Evolutionary conservation across 2,329 filamentous ascomycete genomes (phyloP).

Genomic region (Cladobotryum protrusum): DNA sequence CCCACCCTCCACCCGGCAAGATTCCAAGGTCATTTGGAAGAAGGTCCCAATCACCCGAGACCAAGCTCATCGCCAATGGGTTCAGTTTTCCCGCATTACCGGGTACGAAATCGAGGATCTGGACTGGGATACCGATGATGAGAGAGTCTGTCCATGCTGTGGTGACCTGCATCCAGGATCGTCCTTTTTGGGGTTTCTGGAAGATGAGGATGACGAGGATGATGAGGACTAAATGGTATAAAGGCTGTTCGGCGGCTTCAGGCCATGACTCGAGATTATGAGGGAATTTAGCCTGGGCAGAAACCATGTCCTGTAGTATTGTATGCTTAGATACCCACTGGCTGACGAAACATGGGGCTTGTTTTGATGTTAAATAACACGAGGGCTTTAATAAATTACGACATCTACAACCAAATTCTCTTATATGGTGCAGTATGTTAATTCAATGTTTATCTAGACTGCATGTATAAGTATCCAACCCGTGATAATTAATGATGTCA

Average conservation of each 20-base stretch:
- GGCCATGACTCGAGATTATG: slow-evolving; percentile 8
- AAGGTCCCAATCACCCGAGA: slow-evolving; percentile 39
- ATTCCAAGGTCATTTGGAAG: slow-evolving; percentile 46
- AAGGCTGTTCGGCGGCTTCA: slow-evolving; percentile 8
- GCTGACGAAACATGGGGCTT: slow-evolving; percentile 4
- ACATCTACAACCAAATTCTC: too few species aligned
- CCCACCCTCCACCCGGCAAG: slow-evolving; percentile 35
- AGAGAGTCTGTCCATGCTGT: slow-evolving; percentile 34
- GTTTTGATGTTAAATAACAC: slow-evolving; percentile 2
- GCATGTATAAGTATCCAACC: too few species aligned
- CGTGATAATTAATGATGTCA: too few species aligned
- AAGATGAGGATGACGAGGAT: slow-evolving; percentile 20
- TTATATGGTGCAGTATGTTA: too few species aligned
- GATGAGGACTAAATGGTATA: slow-evolving; percentile 16
- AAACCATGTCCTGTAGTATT: slow-evolving; percentile 5
- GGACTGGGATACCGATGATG: slow-evolving; percentile 30
- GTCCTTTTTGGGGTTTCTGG: slow-evolving; percentile 27
- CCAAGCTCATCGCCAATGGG: slow-evolving; percentile 38
- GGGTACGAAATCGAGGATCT: slow-evolving; percentile 31
- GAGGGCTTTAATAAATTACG: neutral
- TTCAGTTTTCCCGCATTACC: slow-evolving; percentile 38
- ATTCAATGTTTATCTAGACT: too few species aligned
- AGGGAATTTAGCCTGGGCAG: slow-evolving; percentile 6
- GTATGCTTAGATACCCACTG: slow-evolving; percentile 13
- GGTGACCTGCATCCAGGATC: slow-evolving; percentile 32